These are phyloP conservation scores for Claviceps lovelessii DNA, from an alignment of 2,329 filamentous ascomycete species.

Conservation along the genomic window DNA sequence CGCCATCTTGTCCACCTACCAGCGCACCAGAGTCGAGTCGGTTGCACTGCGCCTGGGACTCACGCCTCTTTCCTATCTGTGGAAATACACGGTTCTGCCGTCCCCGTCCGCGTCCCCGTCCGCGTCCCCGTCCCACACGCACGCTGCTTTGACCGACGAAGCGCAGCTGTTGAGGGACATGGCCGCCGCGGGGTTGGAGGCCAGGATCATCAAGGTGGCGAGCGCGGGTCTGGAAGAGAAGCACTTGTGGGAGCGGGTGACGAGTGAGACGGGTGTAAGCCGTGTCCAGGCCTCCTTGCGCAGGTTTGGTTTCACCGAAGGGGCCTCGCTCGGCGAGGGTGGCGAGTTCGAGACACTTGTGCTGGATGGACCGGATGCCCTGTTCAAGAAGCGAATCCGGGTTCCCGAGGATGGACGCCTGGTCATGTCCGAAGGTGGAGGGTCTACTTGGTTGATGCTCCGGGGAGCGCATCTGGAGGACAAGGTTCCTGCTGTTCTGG, in stretches of 20 bases:
- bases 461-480: conserved; percentile 37
- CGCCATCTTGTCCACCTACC: conserved; percentile 88
- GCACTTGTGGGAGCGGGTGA: conserved; percentile 70
- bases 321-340: conserved; percentile 75
- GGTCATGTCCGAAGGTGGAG: conserved; percentile 55
- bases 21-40: conserved; percentile 88
- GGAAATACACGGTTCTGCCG: conserved; percentile 74
- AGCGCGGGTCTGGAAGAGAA: conserved; percentile 72
- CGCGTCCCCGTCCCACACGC: conserved; percentile 22
- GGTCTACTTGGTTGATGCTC: conserved; percentile 59
- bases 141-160: conserved; percentile 22
- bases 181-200: conserved; percentile 61
- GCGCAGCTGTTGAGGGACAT: conserved; percentile 65
- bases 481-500: conserved; percentile 15
- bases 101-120: conserved; percentile 41
- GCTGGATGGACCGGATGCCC: conserved; percentile 55
- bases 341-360: conserved; percentile 94
- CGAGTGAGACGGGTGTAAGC: conserved; percentile 34
- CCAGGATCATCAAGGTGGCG: conserved; percentile 89
- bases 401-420: conserved; percentile 39
- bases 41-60: conserved; percentile 76
- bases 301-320: conserved; percentile 53
- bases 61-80: conserved; percentile 71
- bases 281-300: conserved; percentile 40
- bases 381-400: conserved; percentile 61